A percentile compares a stretch with the other conserved stretches of the same genome.
phyloP scores from a whole-genome alignment of 768 basidiomycete species.

The Paxillus involutus region DNA sequence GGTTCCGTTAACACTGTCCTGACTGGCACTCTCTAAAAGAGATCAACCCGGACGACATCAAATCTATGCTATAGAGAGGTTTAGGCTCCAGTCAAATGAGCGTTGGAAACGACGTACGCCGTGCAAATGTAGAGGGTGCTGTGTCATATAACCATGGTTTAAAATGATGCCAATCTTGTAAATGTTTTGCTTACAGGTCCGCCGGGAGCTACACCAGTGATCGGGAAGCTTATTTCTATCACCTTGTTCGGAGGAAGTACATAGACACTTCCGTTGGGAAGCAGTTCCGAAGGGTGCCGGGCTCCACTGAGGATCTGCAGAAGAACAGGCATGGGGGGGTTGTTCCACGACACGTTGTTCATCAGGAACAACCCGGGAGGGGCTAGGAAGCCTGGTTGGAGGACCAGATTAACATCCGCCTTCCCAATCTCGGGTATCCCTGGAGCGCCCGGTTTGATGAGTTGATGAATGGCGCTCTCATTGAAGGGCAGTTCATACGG shows the following conservation, averaged over 20 bases:
- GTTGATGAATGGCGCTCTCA: slow-evolving; percentile 41
- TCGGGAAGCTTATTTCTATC: slow-evolving; percentile 48
- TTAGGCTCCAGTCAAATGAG: neutral
- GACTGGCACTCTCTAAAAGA: too few species aligned
- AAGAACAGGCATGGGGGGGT: slow-evolving; percentile 50
- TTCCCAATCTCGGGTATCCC: slow-evolving; percentile 37
- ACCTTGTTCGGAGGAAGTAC: slow-evolving; percentile 42
- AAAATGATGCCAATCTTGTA: neutral
- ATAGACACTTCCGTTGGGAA: slow-evolving; percentile 50
- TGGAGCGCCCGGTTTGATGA: slow-evolving; percentile 34
- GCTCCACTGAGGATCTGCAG: slow-evolving; percentile 61
- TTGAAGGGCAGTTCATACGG: slow-evolving; percentile 29
- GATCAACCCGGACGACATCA: slow-evolving; percentile 31
- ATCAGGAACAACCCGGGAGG: slow-evolving; percentile 13
- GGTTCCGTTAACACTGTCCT: too few species aligned
- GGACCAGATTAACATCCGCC: slow-evolving; percentile 39
- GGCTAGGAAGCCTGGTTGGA: slow-evolving; percentile 6
- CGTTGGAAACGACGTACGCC: slow-evolving; percentile 30
- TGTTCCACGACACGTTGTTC: slow-evolving; percentile 31
- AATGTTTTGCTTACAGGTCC: slow-evolving; percentile 27
- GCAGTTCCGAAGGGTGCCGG: slow-evolving; percentile 41
- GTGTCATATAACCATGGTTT: neutral
- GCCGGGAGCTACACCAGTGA: slow-evolving; percentile 21
- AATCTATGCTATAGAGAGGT: slow-evolving; percentile 31
- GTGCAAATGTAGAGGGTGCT: slow-evolving; percentile 44